These are phyloP conservation scores for Talaromyces sp. DNA, from an alignment of 2,329 filamentous ascomycete species.

Conservation along the genomic window DNA sequence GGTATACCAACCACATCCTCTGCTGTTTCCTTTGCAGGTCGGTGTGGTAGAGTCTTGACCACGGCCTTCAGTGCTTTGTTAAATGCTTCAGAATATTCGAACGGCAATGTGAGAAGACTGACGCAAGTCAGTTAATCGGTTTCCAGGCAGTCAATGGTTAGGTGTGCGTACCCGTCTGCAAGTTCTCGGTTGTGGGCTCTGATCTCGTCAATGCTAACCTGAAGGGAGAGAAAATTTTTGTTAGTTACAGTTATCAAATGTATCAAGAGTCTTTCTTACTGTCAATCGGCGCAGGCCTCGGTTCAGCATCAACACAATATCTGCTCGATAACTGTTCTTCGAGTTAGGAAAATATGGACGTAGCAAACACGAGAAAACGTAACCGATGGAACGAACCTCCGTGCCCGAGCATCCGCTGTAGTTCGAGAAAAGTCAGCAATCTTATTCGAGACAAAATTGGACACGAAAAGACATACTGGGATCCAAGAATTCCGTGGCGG, in stretches of 20 bases:
- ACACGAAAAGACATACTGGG: slow-evolving; percentile 56
- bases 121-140: slow-evolving; percentile 26
- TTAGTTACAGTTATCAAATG: not conserved
- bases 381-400: slow-evolving; percentile 39
- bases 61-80: slow-evolving; percentile 86
- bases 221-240: slow-evolving; percentile 12
- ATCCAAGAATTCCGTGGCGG: slow-evolving; percentile 89
- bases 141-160: not conserved
- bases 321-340: slow-evolving; percentile 69
- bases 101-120: slow-evolving; percentile 74
- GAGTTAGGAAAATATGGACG: not conserved
- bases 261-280: slow-evolving; percentile 31
- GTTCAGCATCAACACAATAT: slow-evolving; percentile 74
- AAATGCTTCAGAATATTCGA: slow-evolving; percentile 84
- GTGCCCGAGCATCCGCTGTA: slow-evolving; percentile 53
- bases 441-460: not conserved
- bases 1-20: slow-evolving; percentile 59
- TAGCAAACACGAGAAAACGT: not conserved
- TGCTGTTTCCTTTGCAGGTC: slow-evolving; percentile 68
- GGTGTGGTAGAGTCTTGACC: slow-evolving; percentile 71
- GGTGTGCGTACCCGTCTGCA: slow-evolving; percentile 54
- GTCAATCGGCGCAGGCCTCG: slow-evolving; percentile 54
- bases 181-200: slow-evolving; percentile 80
- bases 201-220: slow-evolving; percentile 83
- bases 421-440: slow-evolving; percentile 11